Conservation (phyloP, 208 protist genomes). For the Trypanosoma brucei region DNA sequence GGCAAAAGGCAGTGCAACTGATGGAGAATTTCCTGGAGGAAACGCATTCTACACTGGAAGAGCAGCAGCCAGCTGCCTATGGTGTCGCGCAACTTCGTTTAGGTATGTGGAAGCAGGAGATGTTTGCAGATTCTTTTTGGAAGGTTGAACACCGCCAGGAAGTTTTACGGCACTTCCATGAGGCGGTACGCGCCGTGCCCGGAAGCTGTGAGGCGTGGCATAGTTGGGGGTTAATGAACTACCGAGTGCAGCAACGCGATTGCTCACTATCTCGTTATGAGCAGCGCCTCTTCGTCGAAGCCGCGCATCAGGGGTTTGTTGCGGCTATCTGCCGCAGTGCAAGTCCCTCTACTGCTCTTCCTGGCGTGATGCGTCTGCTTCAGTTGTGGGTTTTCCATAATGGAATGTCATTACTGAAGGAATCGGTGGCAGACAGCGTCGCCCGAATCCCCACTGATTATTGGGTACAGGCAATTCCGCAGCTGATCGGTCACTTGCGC, state of each 20-base stretch:
- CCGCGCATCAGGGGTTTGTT: constrained; percentile 96
- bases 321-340: constrained; percentile 90
- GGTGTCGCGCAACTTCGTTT: constrained; percentile 74
- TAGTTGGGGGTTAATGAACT: constrained; percentile 97
- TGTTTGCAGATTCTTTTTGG: constrained; percentile 82
- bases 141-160: constrained; percentile 62
- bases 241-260: constrained; percentile 90
- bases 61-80: constrained; percentile 56
- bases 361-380: constrained; percentile 97
- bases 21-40: constrained; percentile 78
- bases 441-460: constrained; percentile 94
- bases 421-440: constrained; percentile 92
- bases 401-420: constrained; percentile 77
- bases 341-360: constrained; percentile 74
- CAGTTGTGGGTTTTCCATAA: constrained; percentile 98
- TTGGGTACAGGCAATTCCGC: constrained; percentile 98
- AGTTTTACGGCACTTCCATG: constrained; percentile 75
- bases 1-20: constrained; percentile 59
- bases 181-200: constrained; percentile 76
- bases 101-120: constrained; percentile 85
- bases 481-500: constrained; percentile 98
- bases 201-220: constrained; percentile 95
- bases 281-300: constrained; percentile 78
- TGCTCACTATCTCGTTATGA: constrained; percentile 60
- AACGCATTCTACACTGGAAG: constrained; percentile 49